Evolutionary conservation across 148 eudicot genomes (phyloP), one percentile per base, ranked within the genome.

Genomic region (Cornus controversa): DNA sequence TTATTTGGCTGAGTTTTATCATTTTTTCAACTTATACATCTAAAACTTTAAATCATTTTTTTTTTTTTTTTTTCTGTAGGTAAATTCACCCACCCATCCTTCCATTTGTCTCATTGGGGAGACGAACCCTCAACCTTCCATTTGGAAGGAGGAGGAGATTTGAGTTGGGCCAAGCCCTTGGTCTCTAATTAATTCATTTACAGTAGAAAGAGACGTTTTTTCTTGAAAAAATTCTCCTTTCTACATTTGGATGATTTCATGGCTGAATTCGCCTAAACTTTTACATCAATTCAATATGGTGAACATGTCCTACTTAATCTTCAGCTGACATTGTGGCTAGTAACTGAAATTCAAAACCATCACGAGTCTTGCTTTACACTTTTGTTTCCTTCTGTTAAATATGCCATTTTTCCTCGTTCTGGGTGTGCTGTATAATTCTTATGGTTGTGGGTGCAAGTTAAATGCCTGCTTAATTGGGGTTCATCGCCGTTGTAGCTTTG

Each of bases 401-500:
- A 26, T 66, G 11, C 25, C 18, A 3, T 9, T 42, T 53, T 54
- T n/a, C 27, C 22, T 31, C 10, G 26, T 67, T 16, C 29, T 5
- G 20, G 13, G 63, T 36, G 9, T 76, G 74, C 5, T 74, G 11
- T 71, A 29, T 16, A 10, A 54, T 54, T 67, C 73, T 73, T 67
- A 20, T 66, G 28, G 53, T 76, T 73, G 27, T 80, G 66, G 28
- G 20, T 45, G 72, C 74, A 78, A 34, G 11, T 71, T 26, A 27
- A 11, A 37, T 76, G 63, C 78, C 67, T 74, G 34, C 81, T 84
- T 54, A 85, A 71, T 53, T 69, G 66, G 27, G 37, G 27, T 73
- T 75, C 71, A 2, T 70, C 42, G 58, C 22, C 37, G 20, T 74
- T 85, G 88, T 79, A 96, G 99, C 93, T 96, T 74, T 92, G 94